These are phyloP conservation scores for Phialophora tarda DNA, from an alignment of 2,329 filamentous ascomycete genomes.

Conservation along the genomic window DNA sequence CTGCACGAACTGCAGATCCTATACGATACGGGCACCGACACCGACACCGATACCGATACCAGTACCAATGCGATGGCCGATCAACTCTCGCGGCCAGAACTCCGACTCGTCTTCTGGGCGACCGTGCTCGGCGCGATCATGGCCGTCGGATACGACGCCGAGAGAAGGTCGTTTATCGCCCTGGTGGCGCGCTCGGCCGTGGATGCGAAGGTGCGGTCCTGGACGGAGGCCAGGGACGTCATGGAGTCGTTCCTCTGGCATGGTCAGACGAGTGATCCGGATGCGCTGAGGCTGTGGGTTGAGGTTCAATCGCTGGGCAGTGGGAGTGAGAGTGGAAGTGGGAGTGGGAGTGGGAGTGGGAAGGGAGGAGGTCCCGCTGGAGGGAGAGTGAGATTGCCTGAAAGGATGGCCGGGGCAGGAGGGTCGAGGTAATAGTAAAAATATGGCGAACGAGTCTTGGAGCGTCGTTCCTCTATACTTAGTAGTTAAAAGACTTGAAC, in stretches of 20 bases:
- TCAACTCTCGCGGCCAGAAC: background rate
- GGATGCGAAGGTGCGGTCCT: background rate
- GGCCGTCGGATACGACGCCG: background rate
- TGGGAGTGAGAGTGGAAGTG: no score
- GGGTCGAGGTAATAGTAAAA: no score
- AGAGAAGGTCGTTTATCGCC: background rate
- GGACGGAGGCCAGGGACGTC: background rate
- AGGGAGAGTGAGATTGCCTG: background rate
- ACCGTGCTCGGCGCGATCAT: background rate
- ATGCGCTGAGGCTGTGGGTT: constrained; percentile 2
- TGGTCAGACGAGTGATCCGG: background rate
- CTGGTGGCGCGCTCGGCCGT: background rate
- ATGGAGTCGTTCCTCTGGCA: constrained; percentile 4
- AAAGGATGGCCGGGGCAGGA: background rate
- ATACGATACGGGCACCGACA: background rate
- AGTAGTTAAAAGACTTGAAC: no score
- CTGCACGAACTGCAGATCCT: background rate
- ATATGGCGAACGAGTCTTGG: no score
- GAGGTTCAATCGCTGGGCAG: background rate
- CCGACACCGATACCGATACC: background rate
- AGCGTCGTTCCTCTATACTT: no score
- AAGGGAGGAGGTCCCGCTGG: background rate
- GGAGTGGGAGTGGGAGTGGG: background rate
- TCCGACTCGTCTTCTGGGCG: background rate
- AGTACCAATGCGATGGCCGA: background rate